phyloP scores from a whole-genome alignment of 164 flowering plant species.

The Saururus chinensis region DNA sequence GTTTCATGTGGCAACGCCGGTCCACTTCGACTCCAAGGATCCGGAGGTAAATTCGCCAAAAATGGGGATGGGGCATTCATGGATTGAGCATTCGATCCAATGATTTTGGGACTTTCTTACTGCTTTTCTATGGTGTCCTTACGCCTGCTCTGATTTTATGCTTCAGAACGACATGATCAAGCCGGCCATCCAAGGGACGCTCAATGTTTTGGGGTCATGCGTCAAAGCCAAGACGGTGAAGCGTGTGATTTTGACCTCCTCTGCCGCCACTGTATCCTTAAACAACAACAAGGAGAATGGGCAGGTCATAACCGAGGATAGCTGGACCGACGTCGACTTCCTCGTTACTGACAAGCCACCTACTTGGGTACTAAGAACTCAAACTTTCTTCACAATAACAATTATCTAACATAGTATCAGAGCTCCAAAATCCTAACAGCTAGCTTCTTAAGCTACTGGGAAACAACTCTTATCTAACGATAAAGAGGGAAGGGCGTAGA shows the following conservation, averaged over 20 bases:
- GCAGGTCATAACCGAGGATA: constrained; percentile 41
- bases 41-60: constrained; percentile 34
- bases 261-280: constrained; percentile 59
- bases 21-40: constrained; percentile 57
- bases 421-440: no score
- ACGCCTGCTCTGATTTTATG: neutral
- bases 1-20: constrained; percentile 70
- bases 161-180: constrained; percentile 66
- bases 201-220: constrained; percentile 50
- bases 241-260: constrained; percentile 59
- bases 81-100: no score
- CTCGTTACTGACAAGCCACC: constrained; percentile 49
- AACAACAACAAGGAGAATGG: constrained; percentile 33
- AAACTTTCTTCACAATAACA: neutral
- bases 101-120: no score
- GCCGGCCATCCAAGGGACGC: constrained; percentile 57
- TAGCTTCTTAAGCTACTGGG: no score
- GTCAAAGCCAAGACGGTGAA: constrained; percentile 48
- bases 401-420: no score
- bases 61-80: no score
- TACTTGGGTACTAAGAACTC: constrained; percentile 62
- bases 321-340: constrained; percentile 68
- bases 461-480: no score
- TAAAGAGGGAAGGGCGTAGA: no score
- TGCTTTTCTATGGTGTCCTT: neutral